Percentiles rank a stretch among this genome's conserved stretches.
phyloP scores from a whole-genome alignment of 108 stramenopile species.

The Cyclotella atomus region DNA sequence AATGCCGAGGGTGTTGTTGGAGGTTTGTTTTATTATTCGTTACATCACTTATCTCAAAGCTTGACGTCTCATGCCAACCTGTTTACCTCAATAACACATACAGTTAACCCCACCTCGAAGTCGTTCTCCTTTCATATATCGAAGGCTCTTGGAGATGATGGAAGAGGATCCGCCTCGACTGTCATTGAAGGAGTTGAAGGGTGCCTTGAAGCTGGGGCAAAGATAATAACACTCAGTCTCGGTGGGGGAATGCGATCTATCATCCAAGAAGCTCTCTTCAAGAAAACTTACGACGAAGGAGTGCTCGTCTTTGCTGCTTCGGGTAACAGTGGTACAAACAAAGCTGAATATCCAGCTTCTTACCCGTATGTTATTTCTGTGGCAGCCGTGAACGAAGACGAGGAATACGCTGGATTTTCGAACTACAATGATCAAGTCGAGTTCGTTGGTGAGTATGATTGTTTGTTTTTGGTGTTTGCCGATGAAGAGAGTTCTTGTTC shows the following conservation, averaged over 20 bases:
- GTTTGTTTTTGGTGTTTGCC: neutral
- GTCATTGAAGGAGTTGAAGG: constrained; percentile 46
- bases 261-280: neutral
- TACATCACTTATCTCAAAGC: neutral
- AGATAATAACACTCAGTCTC: constrained; percentile 60
- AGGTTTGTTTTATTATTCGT: constrained; percentile 15
- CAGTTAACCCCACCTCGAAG: constrained; percentile 20
- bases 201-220: constrained; percentile 51
- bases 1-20: constrained; percentile 29
- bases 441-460: constrained; percentile 11
- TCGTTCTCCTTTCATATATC: constrained; percentile 46
- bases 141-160: constrained; percentile 39
- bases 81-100: neutral
- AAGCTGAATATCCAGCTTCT: constrained; percentile 52
- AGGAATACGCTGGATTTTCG: constrained; percentile 22
- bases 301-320: constrained; percentile 65
- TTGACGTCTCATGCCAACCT: neutral
- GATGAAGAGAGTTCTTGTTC: neutral
- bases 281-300: constrained; percentile 42
- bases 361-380: constrained; percentile 59
- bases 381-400: constrained; percentile 32
- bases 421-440: constrained; percentile 55
- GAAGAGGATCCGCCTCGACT: constrained; percentile 42
- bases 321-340: constrained; percentile 55
- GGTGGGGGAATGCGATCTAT: constrained; percentile 42